Percentiles rank a stretch among this genome's conserved stretches.
Evolutionary conservation across 352 stramenopile genomes (phyloP).

Genomic region (Phytophthora podocarpi): DNA sequence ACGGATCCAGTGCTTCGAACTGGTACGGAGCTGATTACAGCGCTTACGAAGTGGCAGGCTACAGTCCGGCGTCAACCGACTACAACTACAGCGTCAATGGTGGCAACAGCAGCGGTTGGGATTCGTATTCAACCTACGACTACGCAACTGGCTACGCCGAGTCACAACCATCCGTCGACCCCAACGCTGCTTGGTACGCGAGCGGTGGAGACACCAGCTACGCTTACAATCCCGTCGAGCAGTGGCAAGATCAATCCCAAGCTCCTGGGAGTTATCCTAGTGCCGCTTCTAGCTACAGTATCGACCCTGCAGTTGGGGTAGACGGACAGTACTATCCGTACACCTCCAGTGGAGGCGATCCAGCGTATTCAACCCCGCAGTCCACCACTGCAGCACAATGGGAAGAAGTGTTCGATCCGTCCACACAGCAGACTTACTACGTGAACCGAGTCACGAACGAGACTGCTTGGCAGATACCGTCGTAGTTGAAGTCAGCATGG

Average conservation of each 20-base stretch:
- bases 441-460: slow-evolving; percentile 67
- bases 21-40: slow-evolving; percentile 35
- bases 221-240: background rate
- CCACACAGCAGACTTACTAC: slow-evolving; percentile 60
- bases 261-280: background rate
- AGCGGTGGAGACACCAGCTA: background rate
- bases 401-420: slow-evolving; percentile 73
- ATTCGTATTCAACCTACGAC: background rate
- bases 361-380: background rate
- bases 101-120: slow-evolving; percentile 15
- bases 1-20: slow-evolving; percentile 12
- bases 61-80: slow-evolving; percentile 6
- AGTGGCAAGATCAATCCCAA: slow-evolving; percentile 14
- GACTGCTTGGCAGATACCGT: slow-evolving; percentile 54
- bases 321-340: background rate
- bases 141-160: background rate
- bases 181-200: slow-evolving; percentile 10
- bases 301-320: slow-evolving; percentile 1
- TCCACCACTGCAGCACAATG: slow-evolving; percentile 23
- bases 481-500: slow-evolving; percentile 20
- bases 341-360: background rate
- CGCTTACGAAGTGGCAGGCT: slow-evolving; percentile 31
- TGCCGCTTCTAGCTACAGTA: slow-evolving; percentile 11
- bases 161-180: background rate
- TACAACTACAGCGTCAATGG: slow-evolving; percentile 9